Evolutionary conservation across 2,329 filamentous ascomycete genomes (phyloP).

Genomic region (Ceratocystis ficicola): DNA sequence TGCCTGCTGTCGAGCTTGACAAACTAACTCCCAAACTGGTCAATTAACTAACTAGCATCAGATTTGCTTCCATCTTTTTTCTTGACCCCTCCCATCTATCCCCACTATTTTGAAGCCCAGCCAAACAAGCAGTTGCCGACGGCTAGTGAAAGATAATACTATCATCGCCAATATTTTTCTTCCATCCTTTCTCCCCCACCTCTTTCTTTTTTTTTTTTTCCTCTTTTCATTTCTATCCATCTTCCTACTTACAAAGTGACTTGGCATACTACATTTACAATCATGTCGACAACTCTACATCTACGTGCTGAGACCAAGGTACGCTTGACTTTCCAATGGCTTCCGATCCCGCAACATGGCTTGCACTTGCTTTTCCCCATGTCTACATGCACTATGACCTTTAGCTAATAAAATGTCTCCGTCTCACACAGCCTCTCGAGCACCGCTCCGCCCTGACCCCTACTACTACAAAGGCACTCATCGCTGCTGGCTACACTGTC

Average conservation of each 20-base stretch:
- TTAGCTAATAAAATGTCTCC: not conserved
- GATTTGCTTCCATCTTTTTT: not conserved
- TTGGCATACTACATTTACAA: not conserved
- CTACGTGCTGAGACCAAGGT: constrained; percentile 43
- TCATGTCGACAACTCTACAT: constrained; percentile 31
- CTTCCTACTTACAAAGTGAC: constrained; percentile 1
- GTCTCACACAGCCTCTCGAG: constrained; percentile 34
- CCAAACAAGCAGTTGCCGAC: too few species aligned
- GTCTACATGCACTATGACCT: not conserved
- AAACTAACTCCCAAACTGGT: not conserved
- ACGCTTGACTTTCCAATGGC: not conserved
- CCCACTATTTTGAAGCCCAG: too few species aligned
- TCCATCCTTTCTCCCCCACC: not conserved
- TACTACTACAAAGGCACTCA: constrained; percentile 33
- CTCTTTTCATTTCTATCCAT: not conserved
- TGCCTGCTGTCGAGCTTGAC: not conserved
- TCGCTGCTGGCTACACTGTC: constrained; percentile 56
- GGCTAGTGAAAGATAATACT: too few species aligned
- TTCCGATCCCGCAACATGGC: not conserved
- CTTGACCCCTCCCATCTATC: too few species aligned
- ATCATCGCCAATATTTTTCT: too few species aligned
- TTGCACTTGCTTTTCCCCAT: not conserved
- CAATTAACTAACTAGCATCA: too few species aligned
- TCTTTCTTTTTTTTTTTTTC: constrained; percentile 6
- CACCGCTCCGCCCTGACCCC: constrained; percentile 40